Evolutionary conservation across 176 grass and related monocot species (phyloP), one percentile per base, ranked within the genome.

Genomic region (Eleusine coracana): DNA sequence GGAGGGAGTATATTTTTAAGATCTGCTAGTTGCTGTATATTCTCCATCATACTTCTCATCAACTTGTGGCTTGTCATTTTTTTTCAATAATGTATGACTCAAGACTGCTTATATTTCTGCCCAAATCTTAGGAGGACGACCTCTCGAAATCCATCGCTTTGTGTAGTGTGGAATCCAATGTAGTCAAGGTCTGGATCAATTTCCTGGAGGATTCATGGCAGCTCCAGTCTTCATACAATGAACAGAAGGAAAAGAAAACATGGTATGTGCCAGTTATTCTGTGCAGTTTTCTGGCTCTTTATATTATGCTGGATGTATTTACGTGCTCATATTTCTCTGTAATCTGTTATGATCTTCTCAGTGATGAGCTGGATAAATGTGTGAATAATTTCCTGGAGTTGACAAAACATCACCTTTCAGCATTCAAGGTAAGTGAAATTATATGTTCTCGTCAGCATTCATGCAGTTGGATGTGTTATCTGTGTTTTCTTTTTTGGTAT

Each of bases 121-220:
- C 36, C 36, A 31, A 68, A 78, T 89, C 78, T 66, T 89, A 98
- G 96, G 96, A 98, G 83, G 93, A 93, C 73, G 96, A 98, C 69
- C 87, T 98, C 78, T 80, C 78, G 10, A 92, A 88, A 74, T 98
- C 92, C 80, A 80, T 98, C 28, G 65, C 79, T 66, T 90, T 90
- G 48, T 91, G 87, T 80, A 96, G 88, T 87, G 85, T 86, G 74
- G 93, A 98, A 90, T 69, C 87, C 70, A 86, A 93, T 76, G 87
- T 94, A 76, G 89, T 98, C 52, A 88, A 91, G 31, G 88, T 85
- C 68, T 98, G 96, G 93, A 92, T 98, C 82, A 79, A 83, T 87
- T 98, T 98, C 68, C 92, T 98, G 6, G 93, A 95, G 84, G 91
- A 90, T 44, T 90, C 96, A 14, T 98, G 93, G 93, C 71, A 93